Evolutionary conservation across 75 land plant species (phyloP).

Genomic region (Isoetes taiwanensis): DNA sequence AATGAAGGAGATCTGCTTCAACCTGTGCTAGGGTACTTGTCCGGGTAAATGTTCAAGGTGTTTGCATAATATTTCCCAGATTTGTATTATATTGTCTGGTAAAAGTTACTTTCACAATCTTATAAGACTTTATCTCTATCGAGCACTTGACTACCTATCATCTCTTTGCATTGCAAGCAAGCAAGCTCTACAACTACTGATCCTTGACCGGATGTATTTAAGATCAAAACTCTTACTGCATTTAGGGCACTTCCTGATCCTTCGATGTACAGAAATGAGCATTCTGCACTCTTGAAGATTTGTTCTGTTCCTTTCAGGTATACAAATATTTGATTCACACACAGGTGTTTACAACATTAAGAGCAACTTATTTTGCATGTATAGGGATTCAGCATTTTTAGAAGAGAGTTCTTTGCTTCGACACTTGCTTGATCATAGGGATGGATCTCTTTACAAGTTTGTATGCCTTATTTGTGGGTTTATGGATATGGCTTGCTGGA

Average conservation of each 20-base stretch:
- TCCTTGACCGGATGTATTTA: conserved; percentile 51
- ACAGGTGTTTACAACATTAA: no score
- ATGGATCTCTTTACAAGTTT: conserved; percentile 89
- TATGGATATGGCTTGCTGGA: no score
- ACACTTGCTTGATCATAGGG: conserved; percentile 59
- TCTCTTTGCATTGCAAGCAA: conserved; percentile 31
- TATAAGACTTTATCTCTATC: no score
- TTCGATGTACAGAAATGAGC: conserved; percentile 56
- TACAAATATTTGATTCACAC: no score
- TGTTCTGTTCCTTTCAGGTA: conserved; percentile 86
- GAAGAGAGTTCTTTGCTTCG: conserved; percentile 83
- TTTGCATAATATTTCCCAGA: conserved; percentile 1
- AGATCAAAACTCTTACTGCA: conserved; percentile 54
- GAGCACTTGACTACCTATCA: conserved; percentile 67
- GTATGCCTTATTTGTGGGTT: no score
- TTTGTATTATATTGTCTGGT: no score
- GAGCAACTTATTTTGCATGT: no score
- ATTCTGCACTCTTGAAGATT: conserved; percentile 45
- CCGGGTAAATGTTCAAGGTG: conserved; percentile 30
- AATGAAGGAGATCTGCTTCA: conserved; percentile 63
- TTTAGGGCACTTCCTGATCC: conserved; percentile 79
- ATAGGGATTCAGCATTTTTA: conserved; percentile 66
- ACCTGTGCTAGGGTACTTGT: conserved; percentile 71
- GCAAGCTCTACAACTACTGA: conserved; percentile 27
- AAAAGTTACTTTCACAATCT: no score